Evolutionary conservation across 2,329 filamentous ascomycete genomes (phyloP), one percentile per base, ranked within the genome.

Genomic region (Diaporthe citrichinensis): DNA sequence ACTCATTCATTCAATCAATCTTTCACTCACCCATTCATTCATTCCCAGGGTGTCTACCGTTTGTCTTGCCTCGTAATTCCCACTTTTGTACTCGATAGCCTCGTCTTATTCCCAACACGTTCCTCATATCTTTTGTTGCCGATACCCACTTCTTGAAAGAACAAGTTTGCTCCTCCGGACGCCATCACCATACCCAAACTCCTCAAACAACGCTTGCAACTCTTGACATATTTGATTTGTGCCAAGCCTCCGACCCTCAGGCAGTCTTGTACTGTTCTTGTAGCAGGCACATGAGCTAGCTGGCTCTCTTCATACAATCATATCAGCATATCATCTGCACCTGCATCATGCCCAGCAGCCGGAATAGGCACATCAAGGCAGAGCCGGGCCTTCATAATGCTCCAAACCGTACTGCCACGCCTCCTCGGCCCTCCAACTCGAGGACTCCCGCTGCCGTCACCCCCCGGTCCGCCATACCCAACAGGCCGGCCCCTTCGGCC

Each of bases 331-430:
- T 39, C 36, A 39, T 39, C 49, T 28, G 17, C 34, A 25, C 14
- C 14, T 31, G 12, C 55, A 51, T 9, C 9, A 76, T 76, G 74
- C 44, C 74, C n/a, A 25, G 44, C 31, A 68, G n/a, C 34, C n/a
- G 65, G 2, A 69, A 28, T 7, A 69, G 49, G 36, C 65, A 69
- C 25, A 62, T 75, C 68, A 76, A 75, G 55, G 58, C 44, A 41
- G 75, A 76, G 61, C 73, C 68, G 57, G 73, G 75, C 51, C 55
- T 62, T 53, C 55, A 51, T 25, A 41, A 41, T 44, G 55, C 51
- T 14, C 25, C 20, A 9, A 62, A 57, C 8, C 28, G 36, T 3
- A 69, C 23, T 12, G 31, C n/a, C 25, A 75, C 75, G 17, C 71
- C 75, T 2, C 61, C 73, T 4, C 68, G 62, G 0, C 51, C 49